Evolutionary conservation across 1,139 yeast species (phyloP).

Genomic region (Blastobotrys elegans): DNA sequence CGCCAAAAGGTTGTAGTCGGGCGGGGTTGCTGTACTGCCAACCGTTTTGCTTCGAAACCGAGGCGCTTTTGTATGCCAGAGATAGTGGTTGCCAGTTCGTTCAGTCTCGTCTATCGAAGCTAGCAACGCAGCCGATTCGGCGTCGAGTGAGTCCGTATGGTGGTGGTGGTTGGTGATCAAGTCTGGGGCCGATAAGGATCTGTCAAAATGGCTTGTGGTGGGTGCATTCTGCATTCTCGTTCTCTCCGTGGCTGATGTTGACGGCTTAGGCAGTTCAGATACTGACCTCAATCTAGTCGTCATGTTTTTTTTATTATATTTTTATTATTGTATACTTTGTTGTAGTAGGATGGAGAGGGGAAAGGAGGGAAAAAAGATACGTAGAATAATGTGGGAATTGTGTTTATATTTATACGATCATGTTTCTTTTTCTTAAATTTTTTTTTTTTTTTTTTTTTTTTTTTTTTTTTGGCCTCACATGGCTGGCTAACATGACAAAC

Average conservation of each 20-base stretch:
- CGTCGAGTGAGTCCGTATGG: conserved; percentile 10
- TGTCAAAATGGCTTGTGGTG: conserved; percentile 13
- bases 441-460: not conserved
- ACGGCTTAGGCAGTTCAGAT: conserved; percentile 2
- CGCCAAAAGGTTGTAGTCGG: conserved; percentile 26
- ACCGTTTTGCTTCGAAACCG: not conserved
- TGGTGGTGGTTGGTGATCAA: conserved; percentile 9
- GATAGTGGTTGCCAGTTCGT: conserved; percentile 3
- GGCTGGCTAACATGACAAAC: not conserved
- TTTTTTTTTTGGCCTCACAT: not conserved
- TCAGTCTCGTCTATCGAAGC: conserved; percentile 19
- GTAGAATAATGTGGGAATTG: not conserved
- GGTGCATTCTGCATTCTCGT: not conserved
- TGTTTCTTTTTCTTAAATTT: not conserved
- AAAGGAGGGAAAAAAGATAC: not conserved
- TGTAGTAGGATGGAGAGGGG: not conserved
- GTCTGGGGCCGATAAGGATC: conserved; percentile 10
- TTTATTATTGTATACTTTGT: not conserved
- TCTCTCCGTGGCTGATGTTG: not conserved
- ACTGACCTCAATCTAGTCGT: conserved; percentile 1
- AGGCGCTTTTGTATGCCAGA: conserved; percentile 4
- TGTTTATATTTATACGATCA: not conserved
- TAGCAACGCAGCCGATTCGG: conserved; percentile 11
- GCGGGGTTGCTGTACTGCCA: conserved; percentile 18
- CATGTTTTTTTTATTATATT: no score